Evolutionary conservation across 2,329 filamentous ascomycete species (phyloP), one percentile per base, ranked within the genome.

Genomic region (Emericellopsis atlantica): DNA sequence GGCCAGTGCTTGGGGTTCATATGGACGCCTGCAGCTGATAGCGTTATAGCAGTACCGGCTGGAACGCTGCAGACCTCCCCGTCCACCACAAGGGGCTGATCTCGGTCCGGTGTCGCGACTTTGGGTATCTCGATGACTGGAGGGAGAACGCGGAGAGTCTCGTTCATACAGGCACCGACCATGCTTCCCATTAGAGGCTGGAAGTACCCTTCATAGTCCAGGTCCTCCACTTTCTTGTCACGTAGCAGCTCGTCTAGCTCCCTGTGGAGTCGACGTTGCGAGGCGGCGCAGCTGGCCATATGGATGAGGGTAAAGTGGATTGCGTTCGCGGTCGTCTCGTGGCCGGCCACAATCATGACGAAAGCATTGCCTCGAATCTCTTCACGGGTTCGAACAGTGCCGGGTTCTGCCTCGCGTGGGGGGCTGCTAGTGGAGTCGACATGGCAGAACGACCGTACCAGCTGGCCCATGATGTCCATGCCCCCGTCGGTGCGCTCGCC

Each of bases 271-370:
- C 66, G 66, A 18, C 73, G 69, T 53, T 92, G 85, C 1, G 72
- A 72, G 1, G 64, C 59, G 6, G 76, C 76, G 49, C 80, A 71
- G 49, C 76, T 72, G 12, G 84, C 84, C 6, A 90, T 70, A 49
- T 77, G 70, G 31, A 86, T 54, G 4, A 88, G 59, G 2, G 77
- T 69, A 54, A 84, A 88, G 59, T 89, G 81, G 32, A 88, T 66
- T 4, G 75, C 72, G 56, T 84, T 86, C 37, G 84, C 84, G 2
- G 83, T 83, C 1, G 84, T 89, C 58, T 92, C 85, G 58, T 92
- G 84, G 11, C 85, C 85, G 1, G 85, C 84, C 2, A 89, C 66
- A 45, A 75, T 67, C 59, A 79, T 76, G 49, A 80, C 65, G 46
- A 81, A 81, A 16, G 81, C 76, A 52, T 88, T 88, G 39, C 82